Evolutionary conservation across 176 grass and related monocot genomes (phyloP).

Genomic region (Carex kokanica): DNA sequence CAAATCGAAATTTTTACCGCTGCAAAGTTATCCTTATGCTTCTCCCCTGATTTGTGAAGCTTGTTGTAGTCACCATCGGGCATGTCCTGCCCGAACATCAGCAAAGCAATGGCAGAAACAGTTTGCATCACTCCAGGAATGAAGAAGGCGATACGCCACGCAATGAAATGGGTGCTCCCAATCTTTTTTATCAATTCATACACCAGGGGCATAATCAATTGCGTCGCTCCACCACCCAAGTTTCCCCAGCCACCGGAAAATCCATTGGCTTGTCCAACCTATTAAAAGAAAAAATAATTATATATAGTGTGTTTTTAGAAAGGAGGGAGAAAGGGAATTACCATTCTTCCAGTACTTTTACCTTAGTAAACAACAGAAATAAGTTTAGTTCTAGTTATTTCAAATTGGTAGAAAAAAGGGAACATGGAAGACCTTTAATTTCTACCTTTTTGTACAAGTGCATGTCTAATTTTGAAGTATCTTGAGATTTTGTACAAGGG

Average conservation of each 20-base stretch:
- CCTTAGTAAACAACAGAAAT: background rate
- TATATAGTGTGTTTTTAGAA: background rate
- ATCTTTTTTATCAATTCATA: slow-evolving; percentile 56
- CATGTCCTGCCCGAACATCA: slow-evolving; percentile 80
- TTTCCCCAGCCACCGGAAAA: slow-evolving; percentile 86
- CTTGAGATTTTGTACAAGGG: background rate
- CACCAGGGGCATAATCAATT: slow-evolving; percentile 85
- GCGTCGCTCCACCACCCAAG: slow-evolving; percentile 85
- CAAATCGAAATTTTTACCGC: background rate
- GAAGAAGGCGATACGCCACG: slow-evolving; percentile 87
- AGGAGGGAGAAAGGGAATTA: background rate
- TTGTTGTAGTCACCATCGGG: slow-evolving; percentile 65
- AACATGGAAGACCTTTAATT: background rate
- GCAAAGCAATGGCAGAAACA: slow-evolving; percentile 50
- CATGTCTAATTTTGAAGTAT: background rate
- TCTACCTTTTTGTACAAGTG: background rate
- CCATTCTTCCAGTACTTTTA: background rate
- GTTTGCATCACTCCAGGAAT: slow-evolving; percentile 83
- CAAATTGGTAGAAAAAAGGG: background rate
- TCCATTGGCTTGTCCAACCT: slow-evolving; percentile 81
- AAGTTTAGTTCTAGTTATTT: background rate
- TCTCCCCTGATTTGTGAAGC: slow-evolving; percentile 61
- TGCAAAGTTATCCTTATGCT: slow-evolving; percentile 75
- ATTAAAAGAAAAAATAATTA: background rate
- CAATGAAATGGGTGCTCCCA: slow-evolving; percentile 64